Conservation (phyloP, 2,329 filamentous ascomycete genomes). For the Microdochium paspali region DNA sequence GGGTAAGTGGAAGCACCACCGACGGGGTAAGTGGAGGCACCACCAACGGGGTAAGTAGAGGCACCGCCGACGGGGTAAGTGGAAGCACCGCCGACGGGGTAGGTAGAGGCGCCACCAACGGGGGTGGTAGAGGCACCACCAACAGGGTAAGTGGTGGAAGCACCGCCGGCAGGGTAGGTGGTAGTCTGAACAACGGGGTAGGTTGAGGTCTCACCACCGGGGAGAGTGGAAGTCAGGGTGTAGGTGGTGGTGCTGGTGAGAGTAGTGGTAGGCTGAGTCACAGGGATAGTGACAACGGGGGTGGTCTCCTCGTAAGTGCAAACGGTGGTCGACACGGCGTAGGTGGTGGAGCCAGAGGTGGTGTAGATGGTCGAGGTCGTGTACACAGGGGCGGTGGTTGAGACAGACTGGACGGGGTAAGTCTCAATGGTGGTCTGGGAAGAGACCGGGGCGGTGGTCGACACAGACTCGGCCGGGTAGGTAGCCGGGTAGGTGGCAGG, state of each 20-base stretch:
- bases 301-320: background rate
- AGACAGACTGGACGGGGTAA: background rate
- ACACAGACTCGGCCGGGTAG: too few species aligned
- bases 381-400: background rate
- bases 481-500: too few species aligned
- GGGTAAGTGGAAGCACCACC: background rate
- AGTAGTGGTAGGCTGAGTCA: background rate
- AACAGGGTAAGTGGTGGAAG: background rate
- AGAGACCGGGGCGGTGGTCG: background rate
- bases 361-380: constrained; percentile 1
- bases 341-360: background rate
- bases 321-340: background rate
- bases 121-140: background rate
- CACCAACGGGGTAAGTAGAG: background rate
- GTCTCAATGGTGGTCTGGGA: background rate
- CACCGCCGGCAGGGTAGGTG: background rate
- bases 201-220: background rate
- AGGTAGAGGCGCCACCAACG: background rate
- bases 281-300: background rate
- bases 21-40: background rate
- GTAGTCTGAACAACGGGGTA: too few species aligned
- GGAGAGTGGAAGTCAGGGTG: background rate
- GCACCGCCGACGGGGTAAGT: background rate
- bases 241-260: background rate
- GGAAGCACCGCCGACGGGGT: background rate